A percentile compares a stretch with the other conserved stretches of the same genome.
Conservation (phyloP, 2,329 filamentous ascomycete species). For the Paradendryphiella salina region DNA sequence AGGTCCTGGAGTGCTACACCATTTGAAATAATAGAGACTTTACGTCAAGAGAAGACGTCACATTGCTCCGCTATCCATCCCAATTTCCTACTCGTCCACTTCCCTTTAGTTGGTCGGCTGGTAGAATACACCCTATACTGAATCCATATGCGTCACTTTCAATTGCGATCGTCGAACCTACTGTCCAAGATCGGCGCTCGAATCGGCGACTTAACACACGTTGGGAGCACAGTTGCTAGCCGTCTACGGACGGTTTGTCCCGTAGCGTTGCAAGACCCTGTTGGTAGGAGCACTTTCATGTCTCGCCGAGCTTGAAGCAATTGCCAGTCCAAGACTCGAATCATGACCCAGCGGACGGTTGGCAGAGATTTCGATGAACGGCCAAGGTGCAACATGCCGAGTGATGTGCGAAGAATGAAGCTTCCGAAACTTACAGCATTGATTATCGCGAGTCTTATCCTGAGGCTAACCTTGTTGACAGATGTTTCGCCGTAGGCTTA, state of each 20-base stretch:
- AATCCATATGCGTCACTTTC: slow-evolving; percentile 8
- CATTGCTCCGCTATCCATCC: neutral
- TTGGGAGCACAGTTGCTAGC: slow-evolving; percentile 24
- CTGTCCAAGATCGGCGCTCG: slow-evolving; percentile 30
- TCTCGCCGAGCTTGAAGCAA: slow-evolving; percentile 8
- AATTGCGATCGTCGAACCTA: slow-evolving; percentile 34
- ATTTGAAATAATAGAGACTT: slow-evolving; percentile 2
- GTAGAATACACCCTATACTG: neutral
- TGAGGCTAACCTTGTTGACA: slow-evolving; percentile 9
- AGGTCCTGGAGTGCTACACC: neutral
- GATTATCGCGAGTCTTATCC: slow-evolving; percentile 4
- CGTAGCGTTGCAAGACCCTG: slow-evolving; percentile 25
- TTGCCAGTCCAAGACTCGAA: slow-evolving; percentile 3
- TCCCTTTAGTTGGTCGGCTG: slow-evolving; percentile 3
- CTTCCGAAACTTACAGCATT: slow-evolving; percentile 7
- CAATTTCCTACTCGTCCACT: slow-evolving; percentile 3
- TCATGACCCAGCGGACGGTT: slow-evolving; percentile 9
- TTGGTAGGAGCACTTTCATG: slow-evolving; percentile 7
- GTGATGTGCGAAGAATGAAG: slow-evolving; percentile 9
- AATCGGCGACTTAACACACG: slow-evolving; percentile 27
- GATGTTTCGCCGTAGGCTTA: slow-evolving; percentile 10
- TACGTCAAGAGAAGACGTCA: slow-evolving; percentile 9
- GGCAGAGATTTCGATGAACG: slow-evolving; percentile 12
- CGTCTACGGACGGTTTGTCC: slow-evolving; percentile 23
- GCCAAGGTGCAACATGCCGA: slow-evolving; percentile 14